Percentiles rank a stretch among this genome's conserved stretches.
Conservation (phyloP, 176 grass and related monocot species). For the Thinopyrum elongatum region DNA sequence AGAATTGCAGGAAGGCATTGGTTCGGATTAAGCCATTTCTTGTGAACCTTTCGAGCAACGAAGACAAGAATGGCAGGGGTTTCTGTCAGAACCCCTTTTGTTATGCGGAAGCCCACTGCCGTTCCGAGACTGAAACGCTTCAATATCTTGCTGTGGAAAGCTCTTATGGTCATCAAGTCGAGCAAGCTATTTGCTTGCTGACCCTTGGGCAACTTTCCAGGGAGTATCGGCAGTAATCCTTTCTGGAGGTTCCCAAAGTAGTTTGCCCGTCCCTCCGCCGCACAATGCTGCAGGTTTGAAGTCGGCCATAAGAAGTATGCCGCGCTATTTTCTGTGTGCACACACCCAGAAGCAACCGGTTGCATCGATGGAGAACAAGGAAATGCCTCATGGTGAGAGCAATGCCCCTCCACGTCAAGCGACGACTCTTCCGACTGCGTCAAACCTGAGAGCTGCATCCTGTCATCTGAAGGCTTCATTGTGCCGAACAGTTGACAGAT, state of each 20-base stretch:
- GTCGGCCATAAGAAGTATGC: slow-evolving; percentile 98
- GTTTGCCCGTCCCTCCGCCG: slow-evolving; percentile 93
- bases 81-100: slow-evolving; percentile 71
- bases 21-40: slow-evolving; percentile 68
- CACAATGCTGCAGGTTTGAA: slow-evolving; percentile 76
- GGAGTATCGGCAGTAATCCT: slow-evolving; percentile 71
- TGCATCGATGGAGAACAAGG: slow-evolving; percentile 71
- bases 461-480: slow-evolving; percentile 65
- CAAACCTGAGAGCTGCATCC: slow-evolving; percentile 45
- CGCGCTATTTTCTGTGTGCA: slow-evolving; percentile 68
- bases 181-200: slow-evolving; percentile 94
- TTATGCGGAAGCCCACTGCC: slow-evolving; percentile 92
- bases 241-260: slow-evolving; percentile 98
- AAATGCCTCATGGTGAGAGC: slow-evolving; percentile 39
- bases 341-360: slow-evolving; percentile 73
- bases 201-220: slow-evolving; percentile 63
- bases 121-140: slow-evolving; percentile 85
- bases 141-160: slow-evolving; percentile 98
- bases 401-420: slow-evolving; percentile 68
- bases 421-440: slow-evolving; percentile 69
- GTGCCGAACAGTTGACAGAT: slow-evolving; percentile 13
- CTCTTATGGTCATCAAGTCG: slow-evolving; percentile 97
- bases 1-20: slow-evolving; percentile 89
- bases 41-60: slow-evolving; percentile 92
- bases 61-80: slow-evolving; percentile 92